Conservation (phyloP, 495 filamentous ascomycete species). For the Rostrohypoxylon terebratum region DNA sequence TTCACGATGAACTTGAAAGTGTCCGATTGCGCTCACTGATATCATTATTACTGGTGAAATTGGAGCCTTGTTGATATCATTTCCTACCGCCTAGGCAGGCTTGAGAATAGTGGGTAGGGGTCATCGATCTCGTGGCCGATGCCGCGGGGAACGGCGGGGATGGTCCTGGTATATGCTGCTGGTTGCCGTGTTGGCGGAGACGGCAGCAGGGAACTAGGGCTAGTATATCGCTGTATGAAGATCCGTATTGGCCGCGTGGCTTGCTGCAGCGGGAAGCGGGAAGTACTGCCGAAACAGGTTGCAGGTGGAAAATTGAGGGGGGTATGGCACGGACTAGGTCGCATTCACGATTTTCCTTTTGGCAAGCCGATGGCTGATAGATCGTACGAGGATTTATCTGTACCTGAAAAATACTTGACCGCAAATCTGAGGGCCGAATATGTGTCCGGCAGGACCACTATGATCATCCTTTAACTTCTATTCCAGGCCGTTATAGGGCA, state of each 20-base stretch:
- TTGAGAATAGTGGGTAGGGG: conserved; percentile 34
- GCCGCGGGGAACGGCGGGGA: conserved; percentile 43
- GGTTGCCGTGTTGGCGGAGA: conserved; percentile 39
- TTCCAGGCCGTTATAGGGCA: no score
- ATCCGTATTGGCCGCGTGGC: conserved; percentile 49
- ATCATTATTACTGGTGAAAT: neutral
- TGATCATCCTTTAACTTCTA: no score
- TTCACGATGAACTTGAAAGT: no score
- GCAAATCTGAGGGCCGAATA: no score
- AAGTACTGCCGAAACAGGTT: conserved; percentile 6
- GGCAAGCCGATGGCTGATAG: no score
- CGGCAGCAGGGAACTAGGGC: conserved; percentile 5
- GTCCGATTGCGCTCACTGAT: no score
- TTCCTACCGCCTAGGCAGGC: conserved; percentile 37
- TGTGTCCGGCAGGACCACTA: no score
- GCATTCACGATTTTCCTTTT: neutral
- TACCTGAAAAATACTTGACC: no score
- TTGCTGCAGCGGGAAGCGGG: conserved; percentile 25
- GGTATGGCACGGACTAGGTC: neutral
- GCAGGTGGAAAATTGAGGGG: neutral
- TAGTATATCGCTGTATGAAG: conserved; percentile 10
- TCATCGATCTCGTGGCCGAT: conserved; percentile 36
- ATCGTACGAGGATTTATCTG: no score
- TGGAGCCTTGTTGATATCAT: conserved; percentile 42
- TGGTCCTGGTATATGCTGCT: conserved; percentile 46